phyloP scores from a whole-genome alignment of 441 rosid genomes.

The Populus trichocarpa region DNA sequence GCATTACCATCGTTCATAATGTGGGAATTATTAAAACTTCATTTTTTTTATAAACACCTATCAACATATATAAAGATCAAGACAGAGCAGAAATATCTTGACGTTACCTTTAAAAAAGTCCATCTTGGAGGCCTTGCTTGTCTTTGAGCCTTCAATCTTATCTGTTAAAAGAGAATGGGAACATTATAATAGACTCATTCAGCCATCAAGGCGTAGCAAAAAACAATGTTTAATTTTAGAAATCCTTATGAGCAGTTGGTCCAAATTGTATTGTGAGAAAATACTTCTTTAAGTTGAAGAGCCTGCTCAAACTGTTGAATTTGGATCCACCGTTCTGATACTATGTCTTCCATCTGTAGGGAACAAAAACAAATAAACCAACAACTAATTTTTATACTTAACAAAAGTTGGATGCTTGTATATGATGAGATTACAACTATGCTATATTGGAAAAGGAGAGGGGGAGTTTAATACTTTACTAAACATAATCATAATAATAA shows the following conservation, averaged over 20 bases:
- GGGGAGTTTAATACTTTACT: background rate
- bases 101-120: conserved; percentile 63
- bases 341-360: conserved; percentile 55
- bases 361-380: conserved; percentile 11
- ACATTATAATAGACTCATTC: background rate
- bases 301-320: conserved; percentile 90
- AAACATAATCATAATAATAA: background rate
- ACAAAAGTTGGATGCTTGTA: background rate
- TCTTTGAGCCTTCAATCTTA: conserved; percentile 47
- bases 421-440: background rate
- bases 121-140: conserved; percentile 35
- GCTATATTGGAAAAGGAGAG: background rate
- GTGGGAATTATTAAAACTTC: background rate
- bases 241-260: background rate
- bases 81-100: background rate
- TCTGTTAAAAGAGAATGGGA: conserved; percentile 31
- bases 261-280: background rate
- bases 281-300: conserved; percentile 37
- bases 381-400: background rate
- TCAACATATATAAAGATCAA: background rate
- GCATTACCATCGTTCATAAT: background rate
- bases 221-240: background rate
- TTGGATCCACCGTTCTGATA: conserved; percentile 84
- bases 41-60: background rate
- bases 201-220: background rate